phyloP scores from a whole-genome alignment of 2,329 filamentous ascomycete genomes.

The Aspergillus glaucus region DNA sequence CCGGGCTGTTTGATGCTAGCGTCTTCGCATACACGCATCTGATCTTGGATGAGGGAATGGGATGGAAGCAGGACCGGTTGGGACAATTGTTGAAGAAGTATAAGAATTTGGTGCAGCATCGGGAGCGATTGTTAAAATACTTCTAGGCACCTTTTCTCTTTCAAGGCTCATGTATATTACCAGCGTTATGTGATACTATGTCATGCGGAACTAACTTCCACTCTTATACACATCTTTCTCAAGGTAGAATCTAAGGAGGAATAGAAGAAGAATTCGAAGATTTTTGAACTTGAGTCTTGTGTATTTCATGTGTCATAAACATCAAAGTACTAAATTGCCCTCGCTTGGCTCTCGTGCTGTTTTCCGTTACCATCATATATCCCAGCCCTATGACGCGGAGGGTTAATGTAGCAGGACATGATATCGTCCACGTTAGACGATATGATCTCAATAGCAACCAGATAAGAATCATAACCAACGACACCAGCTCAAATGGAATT shows the following conservation, averaged over 20 bases:
- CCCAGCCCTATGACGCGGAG: too few relatives aligned
- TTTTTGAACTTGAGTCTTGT: too few relatives aligned
- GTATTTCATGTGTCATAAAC: too few relatives aligned
- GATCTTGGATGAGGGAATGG: slow-evolving; percentile 58
- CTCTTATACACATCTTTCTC: too few relatives aligned
- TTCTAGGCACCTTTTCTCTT: slow-evolving; percentile 28
- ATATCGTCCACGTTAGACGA: too few relatives aligned
- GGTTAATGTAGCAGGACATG: too few relatives aligned
- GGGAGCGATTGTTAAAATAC: slow-evolving; percentile 52
- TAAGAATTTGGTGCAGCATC: slow-evolving; percentile 60
- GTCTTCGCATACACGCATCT: slow-evolving; percentile 87
- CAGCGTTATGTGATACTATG: background rate
- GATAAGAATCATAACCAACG: background rate
- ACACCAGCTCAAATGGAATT: background rate
- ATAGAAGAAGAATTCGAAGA: too few relatives aligned
- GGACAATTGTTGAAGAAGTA: slow-evolving; percentile 51
- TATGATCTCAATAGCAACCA: too few relatives aligned
- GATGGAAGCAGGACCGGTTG: slow-evolving; percentile 60
- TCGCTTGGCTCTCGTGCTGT: too few relatives aligned
- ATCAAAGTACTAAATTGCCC: too few relatives aligned
- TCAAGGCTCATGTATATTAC: background rate
- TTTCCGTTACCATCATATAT: too few relatives aligned
- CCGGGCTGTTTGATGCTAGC: slow-evolving; percentile 76
- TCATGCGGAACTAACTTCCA: slow-evolving; percentile 6
- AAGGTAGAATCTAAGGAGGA: too few relatives aligned